These are phyloP conservation scores for Climacium dendroides DNA, from an alignment of 225 moss, liverwort and hornwort genomes.

Conservation along the genomic window DNA sequence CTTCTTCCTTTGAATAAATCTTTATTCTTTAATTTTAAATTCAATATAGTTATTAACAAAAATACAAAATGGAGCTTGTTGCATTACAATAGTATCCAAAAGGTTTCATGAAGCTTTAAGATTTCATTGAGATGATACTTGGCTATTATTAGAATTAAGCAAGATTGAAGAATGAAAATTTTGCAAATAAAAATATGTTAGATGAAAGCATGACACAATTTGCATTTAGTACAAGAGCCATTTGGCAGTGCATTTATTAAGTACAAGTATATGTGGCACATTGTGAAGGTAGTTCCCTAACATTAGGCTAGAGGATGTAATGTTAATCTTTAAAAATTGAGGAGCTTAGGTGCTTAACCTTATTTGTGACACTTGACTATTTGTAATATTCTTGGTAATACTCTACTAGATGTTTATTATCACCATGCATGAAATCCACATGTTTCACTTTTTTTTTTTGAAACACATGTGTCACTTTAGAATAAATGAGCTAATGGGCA, in stretches of 20 bases:
- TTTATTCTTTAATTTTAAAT: too few relatives aligned
- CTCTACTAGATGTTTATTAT: too few relatives aligned
- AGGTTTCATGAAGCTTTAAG: not conserved
- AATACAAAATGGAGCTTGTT: too few relatives aligned
- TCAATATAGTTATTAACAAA: too few relatives aligned
- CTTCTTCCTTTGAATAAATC: not conserved
- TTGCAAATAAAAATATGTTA: not conserved
- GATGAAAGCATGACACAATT: not conserved
- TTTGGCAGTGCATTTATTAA: accelerated
- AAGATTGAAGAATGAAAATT: not conserved
- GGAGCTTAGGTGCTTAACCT: accelerated
- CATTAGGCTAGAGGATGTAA: not conserved
- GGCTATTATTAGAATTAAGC: not conserved
- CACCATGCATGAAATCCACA: not conserved
- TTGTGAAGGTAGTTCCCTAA: accelerated
- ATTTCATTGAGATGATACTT: not conserved
- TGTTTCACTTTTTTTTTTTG: accelerated
- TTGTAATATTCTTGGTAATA: not conserved
- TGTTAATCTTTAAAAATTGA: not conserved
- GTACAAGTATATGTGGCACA: accelerated
- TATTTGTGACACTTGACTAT: not conserved
- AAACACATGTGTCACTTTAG: not conserved
- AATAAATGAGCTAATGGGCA: not conserved
- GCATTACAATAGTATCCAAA: not conserved
- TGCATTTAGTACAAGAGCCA: not conserved